A percentile compares a stretch with the other conserved stretches of the same genome.
Conservation (phyloP, 176 grass and related monocot genomes). For the Lolium rigidum region DNA sequence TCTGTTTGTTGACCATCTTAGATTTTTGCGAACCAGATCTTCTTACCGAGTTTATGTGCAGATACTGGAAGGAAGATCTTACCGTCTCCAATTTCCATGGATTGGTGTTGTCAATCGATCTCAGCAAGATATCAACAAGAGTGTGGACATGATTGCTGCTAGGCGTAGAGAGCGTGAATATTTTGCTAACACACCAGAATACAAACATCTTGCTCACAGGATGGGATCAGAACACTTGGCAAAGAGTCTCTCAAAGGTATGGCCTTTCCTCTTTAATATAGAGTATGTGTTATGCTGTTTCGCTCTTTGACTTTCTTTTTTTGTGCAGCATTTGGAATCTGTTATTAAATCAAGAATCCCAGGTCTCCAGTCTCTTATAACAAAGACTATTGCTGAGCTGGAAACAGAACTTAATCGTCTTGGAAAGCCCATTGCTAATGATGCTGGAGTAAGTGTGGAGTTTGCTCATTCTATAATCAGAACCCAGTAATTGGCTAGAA, state of each 20-base stretch:
- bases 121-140: constrained; percentile 98
- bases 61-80: constrained; percentile 97
- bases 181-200: constrained; percentile 85
- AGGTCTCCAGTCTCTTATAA: constrained; percentile 96
- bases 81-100: constrained; percentile 86
- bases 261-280: constrained; percentile 34
- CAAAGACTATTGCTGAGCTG: constrained; percentile 90
- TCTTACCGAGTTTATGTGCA: constrained; percentile 32
- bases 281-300: constrained; percentile 31
- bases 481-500: not conserved
- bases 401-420: constrained; percentile 95
- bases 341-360: constrained; percentile 99
- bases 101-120: constrained; percentile 99
- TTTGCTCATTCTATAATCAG: constrained; percentile 17
- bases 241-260: constrained; percentile 97
- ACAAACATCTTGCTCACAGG: constrained; percentile 85
- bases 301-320: constrained; percentile 22
- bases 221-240: constrained; percentile 98
- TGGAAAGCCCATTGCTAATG: constrained; percentile 94
- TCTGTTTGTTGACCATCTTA: not conserved
- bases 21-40: not conserved
- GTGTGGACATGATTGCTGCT: constrained; percentile 99
- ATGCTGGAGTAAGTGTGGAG: constrained; percentile 83
- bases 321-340: constrained; percentile 85
- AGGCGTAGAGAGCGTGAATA: constrained; percentile 91